phyloP scores from a whole-genome alignment of 441 rosid genomes.

The Adansonia rubrostipa region DNA sequence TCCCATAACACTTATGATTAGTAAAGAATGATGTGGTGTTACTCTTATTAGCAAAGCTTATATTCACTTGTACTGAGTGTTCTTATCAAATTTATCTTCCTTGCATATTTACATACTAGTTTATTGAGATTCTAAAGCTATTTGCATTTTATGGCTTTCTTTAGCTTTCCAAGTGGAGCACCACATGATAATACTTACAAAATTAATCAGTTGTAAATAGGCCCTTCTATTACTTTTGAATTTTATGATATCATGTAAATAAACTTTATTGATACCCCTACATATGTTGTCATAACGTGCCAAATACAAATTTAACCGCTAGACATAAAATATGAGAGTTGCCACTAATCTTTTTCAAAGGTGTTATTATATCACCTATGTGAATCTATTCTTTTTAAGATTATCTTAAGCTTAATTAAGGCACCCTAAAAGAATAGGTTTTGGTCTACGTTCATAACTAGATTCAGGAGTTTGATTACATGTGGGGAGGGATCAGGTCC shows the following conservation, averaged over 20 bases:
- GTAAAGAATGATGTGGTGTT: neutral
- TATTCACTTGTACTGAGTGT: constrained; percentile 11
- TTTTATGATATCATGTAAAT: neutral
- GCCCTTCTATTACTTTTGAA: neutral
- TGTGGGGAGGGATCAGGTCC: too few relatives aligned
- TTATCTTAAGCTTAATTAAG: too few relatives aligned
- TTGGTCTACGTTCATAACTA: too few relatives aligned
- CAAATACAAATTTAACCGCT: too few relatives aligned
- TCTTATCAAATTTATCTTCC: neutral
- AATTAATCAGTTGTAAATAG: neutral
- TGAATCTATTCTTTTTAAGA: too few relatives aligned
- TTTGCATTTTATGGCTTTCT: neutral
- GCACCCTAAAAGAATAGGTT: too few relatives aligned
- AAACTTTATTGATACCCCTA: too few relatives aligned
- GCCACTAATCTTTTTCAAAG: too few relatives aligned
- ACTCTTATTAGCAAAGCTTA: constrained; percentile 1
- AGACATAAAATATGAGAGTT: too few relatives aligned
- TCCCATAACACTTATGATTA: neutral
- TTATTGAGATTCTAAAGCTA: neutral
- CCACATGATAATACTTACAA: neutral
- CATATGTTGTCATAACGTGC: too few relatives aligned
- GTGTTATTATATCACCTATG: too few relatives aligned
- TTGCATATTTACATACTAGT: neutral
- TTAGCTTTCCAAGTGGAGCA: neutral
- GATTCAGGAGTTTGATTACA: too few relatives aligned